Percentiles rank a stretch among this genome's conserved stretches.
phyloP scores from a whole-genome alignment of 176 grass and related monocot species.

The Carex cristatella region DNA sequence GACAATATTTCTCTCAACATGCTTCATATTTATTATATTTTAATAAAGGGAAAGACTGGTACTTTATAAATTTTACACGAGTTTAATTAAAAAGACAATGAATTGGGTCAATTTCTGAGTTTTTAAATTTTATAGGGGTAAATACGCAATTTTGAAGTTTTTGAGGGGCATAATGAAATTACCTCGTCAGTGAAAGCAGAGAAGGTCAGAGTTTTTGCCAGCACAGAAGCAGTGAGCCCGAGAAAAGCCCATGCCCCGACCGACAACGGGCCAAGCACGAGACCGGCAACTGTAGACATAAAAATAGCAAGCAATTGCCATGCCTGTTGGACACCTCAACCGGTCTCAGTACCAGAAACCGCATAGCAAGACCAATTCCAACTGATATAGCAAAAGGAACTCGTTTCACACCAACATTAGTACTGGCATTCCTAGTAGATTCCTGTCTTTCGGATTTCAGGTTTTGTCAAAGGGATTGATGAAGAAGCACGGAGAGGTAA shows the following conservation, averaged over 20 bases:
- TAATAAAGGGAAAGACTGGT: no score
- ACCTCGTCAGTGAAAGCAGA: constrained; percentile 72
- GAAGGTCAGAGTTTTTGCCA: constrained; percentile 62
- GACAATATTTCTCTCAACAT: no score
- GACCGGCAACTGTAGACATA: constrained; percentile 62
- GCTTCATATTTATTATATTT: no score
- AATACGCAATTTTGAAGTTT: no score
- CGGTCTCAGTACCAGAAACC: constrained; percentile 56
- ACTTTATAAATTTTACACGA: no score
- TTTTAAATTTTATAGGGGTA: no score
- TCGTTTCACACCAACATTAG: constrained; percentile 34
- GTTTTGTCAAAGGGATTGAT: not conserved
- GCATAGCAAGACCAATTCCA: constrained; percentile 52
- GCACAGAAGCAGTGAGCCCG: constrained; percentile 58
- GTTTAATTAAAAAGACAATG: no score
- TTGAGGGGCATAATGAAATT: not conserved
- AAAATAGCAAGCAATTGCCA: constrained; percentile 95
- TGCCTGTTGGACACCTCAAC: constrained; percentile 52
- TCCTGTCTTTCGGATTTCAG: not conserved
- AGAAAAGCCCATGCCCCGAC: constrained; percentile 85
- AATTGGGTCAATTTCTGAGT: no score
- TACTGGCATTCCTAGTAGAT: not conserved
- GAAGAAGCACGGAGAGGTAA: constrained; percentile 9
- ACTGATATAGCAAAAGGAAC: constrained; percentile 46
- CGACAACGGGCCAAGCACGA: constrained; percentile 64